Base-by-base conservation (phyloP, 495 filamentous ascomycete species). In the Parmelia sp. region DNA sequence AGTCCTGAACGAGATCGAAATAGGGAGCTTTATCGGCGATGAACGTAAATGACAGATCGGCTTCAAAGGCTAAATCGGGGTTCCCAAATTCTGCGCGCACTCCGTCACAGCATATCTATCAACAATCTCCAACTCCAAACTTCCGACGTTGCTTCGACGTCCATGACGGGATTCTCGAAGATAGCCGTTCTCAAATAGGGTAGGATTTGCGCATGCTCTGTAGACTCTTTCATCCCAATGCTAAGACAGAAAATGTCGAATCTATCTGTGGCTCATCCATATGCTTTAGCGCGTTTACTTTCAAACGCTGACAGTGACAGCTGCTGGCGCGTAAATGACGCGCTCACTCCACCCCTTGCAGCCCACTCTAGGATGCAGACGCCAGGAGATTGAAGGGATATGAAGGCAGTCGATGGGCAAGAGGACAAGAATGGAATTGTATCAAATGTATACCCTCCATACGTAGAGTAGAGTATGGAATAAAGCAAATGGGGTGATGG, bases 11-110 rank as follows among this genome's bases (percentile, higher is more conserved):
- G 63, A 55, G 68, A 67, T 44, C 62, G 74, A 39, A 66, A 70
- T 40, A 66, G 70, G 31, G 74, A 75, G 23, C 59, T 68, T 12
- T 70, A 73, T 61, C 68, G 72, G 57, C 71, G 73, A 27, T 70
- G 63, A 63, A 11, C 56, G 15, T 35, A 25, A 19, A 45, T 17
- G n/a, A 45, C 8, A 29, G 39, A 7, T 39, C 15, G n/a, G 60
- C 19, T 39, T 21, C 19, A 56, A 27, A 14, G 44, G 60, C 44
- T 3, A 19, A 25, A 53, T 33, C 15, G 25, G 31, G 45, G 11
- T 27, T 25, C n/a, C n/a, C n/a, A n/a, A n/a, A n/a, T n/a, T n/a
- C n/a, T n/a, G n/a, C n/a, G n/a, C n/a, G n/a, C n/a, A n/a, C n/a
- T 55, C 19, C 27, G 21, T 21, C 51, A 31, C 29, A 55, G 51